These are phyloP conservation scores for Funneliformis geosporum DNA, from an alignment of 192 early-diverging fungal genomes.

Conservation along the genomic window DNA sequence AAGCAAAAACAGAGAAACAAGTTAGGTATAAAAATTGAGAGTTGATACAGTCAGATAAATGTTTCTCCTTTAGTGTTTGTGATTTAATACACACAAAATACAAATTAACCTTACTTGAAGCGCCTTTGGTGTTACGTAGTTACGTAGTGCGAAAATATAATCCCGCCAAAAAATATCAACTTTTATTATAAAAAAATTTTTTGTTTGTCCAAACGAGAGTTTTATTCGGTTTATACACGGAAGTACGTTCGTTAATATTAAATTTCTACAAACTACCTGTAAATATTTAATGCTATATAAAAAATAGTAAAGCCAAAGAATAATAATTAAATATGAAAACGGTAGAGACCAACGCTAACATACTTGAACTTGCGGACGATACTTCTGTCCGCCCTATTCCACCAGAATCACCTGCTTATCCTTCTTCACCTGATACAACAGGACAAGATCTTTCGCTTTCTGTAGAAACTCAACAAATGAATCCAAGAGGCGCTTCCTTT, in stretches of 20 bases:
- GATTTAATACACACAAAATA: no score
- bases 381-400: conserved; percentile 7
- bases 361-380: neutral
- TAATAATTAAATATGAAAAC: neutral
- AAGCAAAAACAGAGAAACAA: no score
- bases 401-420: conserved; percentile 26
- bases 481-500: neutral
- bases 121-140: no score
- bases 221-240: neutral
- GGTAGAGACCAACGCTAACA: neutral
- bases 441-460: neutral
- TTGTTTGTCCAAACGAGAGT: neutral
- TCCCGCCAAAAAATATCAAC: no score
- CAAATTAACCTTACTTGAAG: no score
- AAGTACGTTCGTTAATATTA: neutral
- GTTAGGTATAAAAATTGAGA: no score
- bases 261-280: neutral
- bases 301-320: neutral
- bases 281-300: no score
- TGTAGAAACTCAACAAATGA: neutral
- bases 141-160: no score
- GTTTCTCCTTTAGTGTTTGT: no score
- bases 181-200: no score
- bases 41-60: no score
- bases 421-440: conserved; percentile 3